Evolutionary conservation across 2,329 filamentous ascomycete species (phyloP).

Genomic region (Nemania abortiva): DNA sequence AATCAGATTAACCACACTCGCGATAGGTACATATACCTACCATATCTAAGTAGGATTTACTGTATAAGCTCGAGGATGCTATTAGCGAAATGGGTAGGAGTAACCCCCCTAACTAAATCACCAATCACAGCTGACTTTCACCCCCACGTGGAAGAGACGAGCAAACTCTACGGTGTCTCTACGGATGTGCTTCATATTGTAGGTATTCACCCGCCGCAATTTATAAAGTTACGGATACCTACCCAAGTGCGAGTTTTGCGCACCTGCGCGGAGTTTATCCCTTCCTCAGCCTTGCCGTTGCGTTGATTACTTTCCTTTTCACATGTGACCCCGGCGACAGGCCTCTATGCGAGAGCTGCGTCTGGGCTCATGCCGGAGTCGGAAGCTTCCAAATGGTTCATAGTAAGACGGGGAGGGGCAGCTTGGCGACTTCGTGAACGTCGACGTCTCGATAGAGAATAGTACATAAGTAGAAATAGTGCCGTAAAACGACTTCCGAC

Average conservation of each 20-base stretch:
- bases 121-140: conserved; percentile 21
- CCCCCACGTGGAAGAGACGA: conserved; percentile 31
- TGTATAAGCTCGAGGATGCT: too few species aligned
- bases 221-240: too few species aligned
- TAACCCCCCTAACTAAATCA: not conserved
- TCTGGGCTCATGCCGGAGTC: conserved; percentile 28
- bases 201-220: too few species aligned
- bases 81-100: not conserved
- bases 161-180: not conserved
- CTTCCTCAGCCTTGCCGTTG: conserved; percentile 25
- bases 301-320: conserved; percentile 10
- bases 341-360: conserved; percentile 33
- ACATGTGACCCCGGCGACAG: not conserved
- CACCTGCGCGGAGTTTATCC: not conserved
- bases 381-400: conserved; percentile 29
- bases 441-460: conserved; percentile 1
- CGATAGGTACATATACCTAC: too few species aligned
- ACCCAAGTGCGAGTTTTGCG: not conserved
- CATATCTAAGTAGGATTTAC: too few species aligned
- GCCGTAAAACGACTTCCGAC: not conserved
- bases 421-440: conserved; percentile 26
- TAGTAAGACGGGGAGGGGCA: conserved; percentile 31
- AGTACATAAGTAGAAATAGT: not conserved
- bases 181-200: too few species aligned
- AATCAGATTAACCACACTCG: not conserved